Evolutionary conservation across 306 rosid genomes (phyloP), one percentile per base, ranked within the genome.

Genomic region (Pyrus betulifolia): DNA sequence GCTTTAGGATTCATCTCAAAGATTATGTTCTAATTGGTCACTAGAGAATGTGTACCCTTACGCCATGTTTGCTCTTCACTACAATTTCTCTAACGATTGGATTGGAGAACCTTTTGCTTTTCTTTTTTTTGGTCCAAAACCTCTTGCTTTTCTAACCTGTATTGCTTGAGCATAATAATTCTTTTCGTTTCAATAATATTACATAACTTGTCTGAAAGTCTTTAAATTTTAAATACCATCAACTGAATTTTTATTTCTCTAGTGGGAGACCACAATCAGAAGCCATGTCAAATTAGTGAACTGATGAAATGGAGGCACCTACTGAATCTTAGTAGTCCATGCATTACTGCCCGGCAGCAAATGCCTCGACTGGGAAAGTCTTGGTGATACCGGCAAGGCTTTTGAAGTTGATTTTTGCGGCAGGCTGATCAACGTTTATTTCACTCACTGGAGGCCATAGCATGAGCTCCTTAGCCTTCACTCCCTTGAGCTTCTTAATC

Each of bases 401-500:
- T 87, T 93, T 93, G 91, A 91, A 93, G 51, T 89, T 87, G n/a
- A 91, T 85, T 77, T 91, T 93, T 10, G 90, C 86, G 0, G 89
- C 79, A 0, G 92, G 82, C 0, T 87, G 91, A 42, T 86, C 88
- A 7, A 78, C 82, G 1, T 61, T 71, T 58, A 91, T 91, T 82
- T 93, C 98, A 46, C 86, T 88, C 70, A 91, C 97, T 0, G 98
- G 97, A 0, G 93, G 96, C 98, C 98, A 93, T 0, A 93, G 72
- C 93, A 91, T 82, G 22, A 93, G 88, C 83, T 91, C 97, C 77
- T 91, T 93, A 4, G 97, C 98, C 76, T 91, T 89, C 74, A 91
- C 93, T 8, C 93, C 97, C 73, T 88, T 85, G 22, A 89, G 90
- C 72, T 86, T 87, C 90, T 88, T 90, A 63, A 88, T 93, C 76